phyloP scores from a whole-genome alignment of 495 filamentous ascomycete genomes.

The Hyaloscypha hepaticicola region DNA sequence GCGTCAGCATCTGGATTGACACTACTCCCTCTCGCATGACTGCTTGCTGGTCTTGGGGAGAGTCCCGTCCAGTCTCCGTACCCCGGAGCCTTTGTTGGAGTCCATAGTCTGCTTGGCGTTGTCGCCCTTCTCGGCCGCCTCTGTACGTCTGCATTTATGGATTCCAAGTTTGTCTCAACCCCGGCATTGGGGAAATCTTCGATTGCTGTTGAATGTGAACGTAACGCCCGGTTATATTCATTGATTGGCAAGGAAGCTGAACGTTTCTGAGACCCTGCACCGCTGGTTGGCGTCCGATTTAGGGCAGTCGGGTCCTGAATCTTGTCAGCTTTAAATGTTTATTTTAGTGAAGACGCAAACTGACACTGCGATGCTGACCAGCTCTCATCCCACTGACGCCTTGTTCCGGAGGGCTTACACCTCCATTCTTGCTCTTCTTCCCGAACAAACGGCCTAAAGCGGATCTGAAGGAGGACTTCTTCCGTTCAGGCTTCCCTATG shows the following conservation, averaged over 20 bases:
- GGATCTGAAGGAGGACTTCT: slow-evolving; percentile 49
- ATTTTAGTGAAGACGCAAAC: slow-evolving; percentile 23
- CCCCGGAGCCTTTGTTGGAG: slow-evolving; percentile 32
- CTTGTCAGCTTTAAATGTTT: neutral
- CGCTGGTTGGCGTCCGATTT: slow-evolving; percentile 27
- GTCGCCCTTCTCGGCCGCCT: slow-evolving; percentile 36
- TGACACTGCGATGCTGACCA: slow-evolving; percentile 44
- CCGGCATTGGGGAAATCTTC: slow-evolving; percentile 44
- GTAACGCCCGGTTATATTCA: slow-evolving; percentile 50
- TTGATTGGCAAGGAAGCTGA: slow-evolving; percentile 53
- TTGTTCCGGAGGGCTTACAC: slow-evolving; percentile 28
- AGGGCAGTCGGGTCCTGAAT: slow-evolving; percentile 46
- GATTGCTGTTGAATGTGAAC: slow-evolving; percentile 49
- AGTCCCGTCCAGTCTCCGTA: slow-evolving; percentile 44
- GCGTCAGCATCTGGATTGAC: slow-evolving; percentile 17
- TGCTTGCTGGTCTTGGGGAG: slow-evolving; percentile 53
- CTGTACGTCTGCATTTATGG: slow-evolving; percentile 43
- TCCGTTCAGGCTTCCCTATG: slow-evolving; percentile 40
- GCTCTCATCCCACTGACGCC: slow-evolving; percentile 10
- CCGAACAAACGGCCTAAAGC: slow-evolving; percentile 52
- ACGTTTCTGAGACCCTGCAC: slow-evolving; percentile 38
- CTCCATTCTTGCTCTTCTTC: slow-evolving; percentile 43
- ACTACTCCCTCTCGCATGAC: slow-evolving; percentile 46
- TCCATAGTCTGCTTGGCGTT: slow-evolving; percentile 32
- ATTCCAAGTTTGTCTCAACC: slow-evolving; percentile 41